A percentile compares a stretch with the other conserved stretches of the same genome.
phyloP scores from a whole-genome alignment of 139 green algal species.

The Pseudopediastrum boryanum region DNA sequence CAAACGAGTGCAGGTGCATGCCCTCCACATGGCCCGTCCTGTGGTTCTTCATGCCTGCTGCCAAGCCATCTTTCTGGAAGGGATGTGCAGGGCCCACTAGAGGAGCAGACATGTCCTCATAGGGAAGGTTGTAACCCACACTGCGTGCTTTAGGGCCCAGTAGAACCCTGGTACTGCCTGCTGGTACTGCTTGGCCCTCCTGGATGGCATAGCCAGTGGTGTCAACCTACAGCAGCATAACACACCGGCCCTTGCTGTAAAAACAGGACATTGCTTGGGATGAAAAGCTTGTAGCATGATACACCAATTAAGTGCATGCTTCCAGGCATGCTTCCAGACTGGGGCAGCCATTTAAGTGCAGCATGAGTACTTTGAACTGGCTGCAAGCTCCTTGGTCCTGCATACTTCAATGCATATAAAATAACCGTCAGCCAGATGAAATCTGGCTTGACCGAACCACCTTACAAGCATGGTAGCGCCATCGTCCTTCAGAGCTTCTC shows the following conservation, averaged over 20 bases:
- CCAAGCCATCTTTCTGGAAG: conserved; percentile 72
- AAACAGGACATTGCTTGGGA: neutral
- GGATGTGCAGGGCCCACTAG: conserved; percentile 77
- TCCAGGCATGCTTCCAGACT: neutral
- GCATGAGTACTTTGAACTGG: neutral
- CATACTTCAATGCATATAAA: neutral
- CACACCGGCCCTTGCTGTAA: neutral
- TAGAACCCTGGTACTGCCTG: conserved; percentile 37
- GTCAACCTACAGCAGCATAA: conserved; percentile 47
- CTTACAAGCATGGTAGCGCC: too few relatives aligned
- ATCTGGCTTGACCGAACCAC: too few relatives aligned
- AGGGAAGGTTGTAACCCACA: conserved; percentile 83
- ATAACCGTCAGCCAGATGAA: neutral
- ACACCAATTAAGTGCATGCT: neutral
- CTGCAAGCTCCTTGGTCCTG: neutral
- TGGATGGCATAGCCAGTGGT: conserved; percentile 56
- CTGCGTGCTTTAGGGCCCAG: conserved; percentile 59
- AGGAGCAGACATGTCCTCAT: conserved; percentile 85
- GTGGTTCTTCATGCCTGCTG: conserved; percentile 84
- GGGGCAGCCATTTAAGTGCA: neutral
- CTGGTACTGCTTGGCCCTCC: conserved; percentile 44
- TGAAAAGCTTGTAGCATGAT: neutral
- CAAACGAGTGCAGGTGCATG: conserved; percentile 63
- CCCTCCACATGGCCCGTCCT: conserved; percentile 80
- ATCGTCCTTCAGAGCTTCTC: too few relatives aligned